Evolutionary conservation across 208 protist species (phyloP), one percentile per base, ranked within the genome.

Genomic region (Acanthamoeba culbertsoni): DNA sequence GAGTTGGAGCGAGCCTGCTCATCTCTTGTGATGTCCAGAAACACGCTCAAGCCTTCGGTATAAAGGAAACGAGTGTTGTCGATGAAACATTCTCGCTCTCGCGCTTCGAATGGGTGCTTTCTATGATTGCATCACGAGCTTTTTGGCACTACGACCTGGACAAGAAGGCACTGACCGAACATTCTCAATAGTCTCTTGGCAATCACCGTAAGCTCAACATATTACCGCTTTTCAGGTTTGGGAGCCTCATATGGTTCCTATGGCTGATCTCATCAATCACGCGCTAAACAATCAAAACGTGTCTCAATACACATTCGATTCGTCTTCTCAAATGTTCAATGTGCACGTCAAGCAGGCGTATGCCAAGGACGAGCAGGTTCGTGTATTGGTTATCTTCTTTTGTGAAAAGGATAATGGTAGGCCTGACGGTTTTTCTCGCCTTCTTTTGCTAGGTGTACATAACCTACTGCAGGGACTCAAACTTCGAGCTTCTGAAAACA

Each of bases 241-340:
- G 51, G 79, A 65, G 18, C 79, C 79, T 5, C 51, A 55, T 23
- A 88, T 88, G 79, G 45, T 88, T 23, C 79, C 79, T 5, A 88
- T 88, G 79, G 79, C 48, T 7, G 79, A 88, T 23, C 23, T 88
- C 23, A 65, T 88, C 79, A 88, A 88, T 62, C 79, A 88, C 31
- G 40, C 48, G n/a, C 79, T 88, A 42, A 88, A 42, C 2, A 88
- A 88, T 48, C 26, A 63, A 33, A 88, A 88, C 79, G 79, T 88
- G 10, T 88, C 79, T 53, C 5, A 55, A 14, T 88, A 65, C 79
- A 31, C 51, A 2, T 88, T 65, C 20, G 46, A 88, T 10, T 23
- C 14, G 26, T 18, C 23, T 16, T 43, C 48, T 8, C 31, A 88
- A 16, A 63, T 8, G 12, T 88, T 65, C 48, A 42, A 62, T 8